These are phyloP conservation scores for Vicia villosa DNA, from an alignment of 306 rosid species.

Conservation along the genomic window DNA sequence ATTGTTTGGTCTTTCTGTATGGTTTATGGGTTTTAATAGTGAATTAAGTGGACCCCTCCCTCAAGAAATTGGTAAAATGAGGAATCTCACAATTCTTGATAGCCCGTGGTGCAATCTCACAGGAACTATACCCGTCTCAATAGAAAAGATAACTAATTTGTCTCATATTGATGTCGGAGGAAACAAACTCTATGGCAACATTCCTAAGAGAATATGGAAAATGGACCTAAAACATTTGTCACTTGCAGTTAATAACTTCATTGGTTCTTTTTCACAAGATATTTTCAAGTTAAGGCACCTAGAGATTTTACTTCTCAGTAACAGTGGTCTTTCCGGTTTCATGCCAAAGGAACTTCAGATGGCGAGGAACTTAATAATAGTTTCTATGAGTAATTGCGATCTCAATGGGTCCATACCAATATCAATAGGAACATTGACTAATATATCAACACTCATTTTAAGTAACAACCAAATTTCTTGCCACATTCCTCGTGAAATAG, in stretches of 20 bases:
- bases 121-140: neutral
- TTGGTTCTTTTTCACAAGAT: neutral
- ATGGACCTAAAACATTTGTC: too few relatives aligned
- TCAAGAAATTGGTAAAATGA: conserved; percentile 22
- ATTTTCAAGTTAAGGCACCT: neutral
- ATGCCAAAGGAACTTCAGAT: neutral
- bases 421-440: neutral
- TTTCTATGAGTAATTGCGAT: neutral
- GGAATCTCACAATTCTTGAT: neutral
- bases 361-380: neutral
- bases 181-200: neutral
- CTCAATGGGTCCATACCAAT: neutral
- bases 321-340: neutral
- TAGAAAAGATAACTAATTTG: neutral
- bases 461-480: fast-evolving
- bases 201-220: neutral
- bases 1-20: neutral
- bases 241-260: too few relatives aligned
- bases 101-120: neutral
- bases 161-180: neutral
- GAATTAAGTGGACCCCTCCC: conserved; percentile 7
- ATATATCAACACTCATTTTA: neutral
- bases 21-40: neutral
- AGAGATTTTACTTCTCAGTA: neutral
- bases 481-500: too few relatives aligned